phyloP scores from a whole-genome alignment of 495 filamentous ascomycete species.

The Corynascus novoguineensis region DNA sequence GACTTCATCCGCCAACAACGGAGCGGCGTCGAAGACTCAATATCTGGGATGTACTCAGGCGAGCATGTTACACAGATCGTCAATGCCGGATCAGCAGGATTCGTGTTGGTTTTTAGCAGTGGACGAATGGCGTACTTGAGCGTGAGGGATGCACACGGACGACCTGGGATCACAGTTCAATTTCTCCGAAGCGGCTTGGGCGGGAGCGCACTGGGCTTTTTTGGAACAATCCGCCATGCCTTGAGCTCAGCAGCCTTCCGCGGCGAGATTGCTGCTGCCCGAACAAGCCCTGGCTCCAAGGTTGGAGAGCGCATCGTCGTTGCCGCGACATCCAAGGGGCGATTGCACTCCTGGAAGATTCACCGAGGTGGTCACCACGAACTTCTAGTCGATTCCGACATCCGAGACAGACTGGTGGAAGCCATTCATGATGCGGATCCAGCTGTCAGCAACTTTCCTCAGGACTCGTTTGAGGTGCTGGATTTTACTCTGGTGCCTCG shows the following conservation, averaged over 20 bases:
- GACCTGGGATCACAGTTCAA: constrained; percentile 67
- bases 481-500: constrained; percentile 46
- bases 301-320: constrained; percentile 82
- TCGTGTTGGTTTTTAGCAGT: constrained; percentile 73
- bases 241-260: constrained; percentile 59
- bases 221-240: constrained; percentile 70
- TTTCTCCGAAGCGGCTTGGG: constrained; percentile 59
- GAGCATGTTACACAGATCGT: constrained; percentile 72
- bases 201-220: constrained; percentile 54
- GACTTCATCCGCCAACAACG: constrained; percentile 71
- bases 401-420: constrained; percentile 31
- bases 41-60: constrained; percentile 66
- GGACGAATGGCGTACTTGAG: constrained; percentile 82
- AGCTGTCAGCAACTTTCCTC: constrained; percentile 15
- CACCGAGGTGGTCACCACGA: constrained; percentile 71
- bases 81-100: constrained; percentile 75
- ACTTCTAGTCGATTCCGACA: constrained; percentile 43
- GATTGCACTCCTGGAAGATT: constrained; percentile 78
- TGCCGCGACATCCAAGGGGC: constrained; percentile 65
- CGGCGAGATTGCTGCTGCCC: constrained; percentile 72
- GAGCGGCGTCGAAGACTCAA: constrained; percentile 66
- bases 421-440: constrained; percentile 33
- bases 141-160: constrained; percentile 77
- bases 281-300: constrained; percentile 58
- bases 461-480: constrained; percentile 44